Conservation (phyloP, 257 asterid species). For the Apocynum venetum region DNA sequence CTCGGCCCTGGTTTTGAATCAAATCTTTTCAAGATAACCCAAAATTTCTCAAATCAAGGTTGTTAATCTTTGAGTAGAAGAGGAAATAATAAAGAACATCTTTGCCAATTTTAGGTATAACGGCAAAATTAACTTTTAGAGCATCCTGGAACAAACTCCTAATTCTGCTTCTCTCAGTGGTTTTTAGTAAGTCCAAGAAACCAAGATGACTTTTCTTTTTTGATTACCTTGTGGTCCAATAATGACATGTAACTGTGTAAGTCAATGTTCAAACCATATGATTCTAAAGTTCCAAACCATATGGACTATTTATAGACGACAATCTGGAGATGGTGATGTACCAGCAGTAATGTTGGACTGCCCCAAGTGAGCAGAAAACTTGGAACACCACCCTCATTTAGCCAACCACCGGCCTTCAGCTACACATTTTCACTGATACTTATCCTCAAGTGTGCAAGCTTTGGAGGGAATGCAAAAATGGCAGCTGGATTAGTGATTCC, state of each 20-base stretch:
- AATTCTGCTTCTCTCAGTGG: too few relatives aligned
- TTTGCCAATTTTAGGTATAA: too few relatives aligned
- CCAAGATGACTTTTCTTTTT: too few relatives aligned
- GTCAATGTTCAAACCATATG: neutral
- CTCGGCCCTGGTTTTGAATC: too few relatives aligned
- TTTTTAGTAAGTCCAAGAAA: too few relatives aligned
- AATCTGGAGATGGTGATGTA: neutral
- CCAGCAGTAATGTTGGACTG: constrained; percentile 28
- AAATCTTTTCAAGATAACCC: too few relatives aligned
- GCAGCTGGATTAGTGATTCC: constrained; percentile 33
- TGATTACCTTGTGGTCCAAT: neutral
- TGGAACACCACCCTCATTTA: neutral
- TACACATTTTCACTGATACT: neutral
- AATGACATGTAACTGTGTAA: neutral
- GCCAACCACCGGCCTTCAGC: neutral
- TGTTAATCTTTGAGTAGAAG: too few relatives aligned
- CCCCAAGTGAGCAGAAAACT: neutral
- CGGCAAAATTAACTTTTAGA: too few relatives aligned
- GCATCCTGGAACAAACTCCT: too few relatives aligned
- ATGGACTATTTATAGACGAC: too few relatives aligned
- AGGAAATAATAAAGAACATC: too few relatives aligned
- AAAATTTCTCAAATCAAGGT: too few relatives aligned
- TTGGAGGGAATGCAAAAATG: constrained; percentile 27
- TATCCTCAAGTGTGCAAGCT: neutral
- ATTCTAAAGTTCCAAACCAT: neutral